Percentiles rank a stretch among this genome's conserved stretches.
Conservation (phyloP, 352 stramenopile genomes). For the Pelagophyceae sp. region DNA sequence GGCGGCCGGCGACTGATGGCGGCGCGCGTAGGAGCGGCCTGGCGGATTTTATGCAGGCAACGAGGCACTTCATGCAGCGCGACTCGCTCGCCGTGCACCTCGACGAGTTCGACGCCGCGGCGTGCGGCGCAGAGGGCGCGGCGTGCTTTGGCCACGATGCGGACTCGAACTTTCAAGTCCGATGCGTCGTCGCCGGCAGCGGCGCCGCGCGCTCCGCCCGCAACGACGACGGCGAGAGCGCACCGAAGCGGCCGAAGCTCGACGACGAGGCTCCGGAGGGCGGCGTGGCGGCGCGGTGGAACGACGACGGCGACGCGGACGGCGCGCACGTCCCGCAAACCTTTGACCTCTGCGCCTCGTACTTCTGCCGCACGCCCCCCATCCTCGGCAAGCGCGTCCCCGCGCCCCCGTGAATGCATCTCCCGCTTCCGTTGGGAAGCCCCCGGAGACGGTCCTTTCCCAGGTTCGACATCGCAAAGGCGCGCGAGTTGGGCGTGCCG, state of each 20-base stretch:
- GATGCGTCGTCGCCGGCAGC: not conserved
- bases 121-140: not conserved
- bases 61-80: constrained; percentile 1
- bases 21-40: not conserved
- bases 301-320: not conserved
- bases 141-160: not conserved
- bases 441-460: no score
- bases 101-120: not conserved
- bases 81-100: not conserved
- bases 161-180: not conserved
- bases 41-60: not conserved
- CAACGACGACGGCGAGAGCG: not conserved
- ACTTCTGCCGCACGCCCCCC: not conserved
- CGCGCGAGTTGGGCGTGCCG: constrained; percentile 63
- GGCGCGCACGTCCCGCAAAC: not conserved
- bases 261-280: not conserved
- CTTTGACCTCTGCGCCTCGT: not conserved
- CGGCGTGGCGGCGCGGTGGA: not conserved
- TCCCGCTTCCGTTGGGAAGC: no score
- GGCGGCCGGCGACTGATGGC: not conserved
- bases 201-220: no score
- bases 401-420: no score
- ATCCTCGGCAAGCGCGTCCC: not conserved
- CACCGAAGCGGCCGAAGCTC: not conserved
- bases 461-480: constrained; percentile 64